A percentile compares a stretch with the other conserved stretches of the same genome.
phyloP scores from a whole-genome alignment of 2,329 filamentous ascomycete genomes.

The Hyphodiscus sp. region DNA sequence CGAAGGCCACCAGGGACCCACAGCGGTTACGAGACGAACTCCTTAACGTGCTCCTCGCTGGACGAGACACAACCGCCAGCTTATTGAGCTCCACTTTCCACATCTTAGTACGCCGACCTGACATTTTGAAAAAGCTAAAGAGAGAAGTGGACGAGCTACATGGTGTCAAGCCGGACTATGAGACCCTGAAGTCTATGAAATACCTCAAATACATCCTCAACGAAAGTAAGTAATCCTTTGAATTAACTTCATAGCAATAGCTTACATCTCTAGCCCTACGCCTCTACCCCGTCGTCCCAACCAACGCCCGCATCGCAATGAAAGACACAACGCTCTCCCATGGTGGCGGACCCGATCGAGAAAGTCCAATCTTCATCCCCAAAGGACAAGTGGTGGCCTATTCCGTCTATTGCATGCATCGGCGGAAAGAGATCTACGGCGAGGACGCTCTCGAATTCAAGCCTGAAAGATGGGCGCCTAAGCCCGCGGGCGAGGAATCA shows the following conservation, averaged over 20 bases:
- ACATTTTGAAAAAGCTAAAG: slow-evolving; percentile 38
- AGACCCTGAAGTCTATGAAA: slow-evolving; percentile 48
- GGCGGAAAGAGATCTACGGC: slow-evolving; percentile 34
- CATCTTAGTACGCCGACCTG: slow-evolving; percentile 37
- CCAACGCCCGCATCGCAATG: slow-evolving; percentile 43
- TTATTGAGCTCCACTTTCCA: slow-evolving; percentile 43
- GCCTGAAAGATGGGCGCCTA: slow-evolving; percentile 37
- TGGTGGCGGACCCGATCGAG: slow-evolving; percentile 29
- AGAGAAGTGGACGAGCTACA: slow-evolving; percentile 35
- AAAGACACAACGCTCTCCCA: slow-evolving; percentile 33
- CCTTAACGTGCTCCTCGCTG: slow-evolving; percentile 48
- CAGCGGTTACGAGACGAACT: slow-evolving; percentile 43
- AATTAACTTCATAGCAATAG: not conserved
- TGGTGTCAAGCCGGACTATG: slow-evolving; percentile 40
- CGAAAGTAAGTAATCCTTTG: slow-evolving; percentile 32
- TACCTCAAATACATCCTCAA: slow-evolving; percentile 54
- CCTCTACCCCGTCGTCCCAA: slow-evolving; percentile 45
- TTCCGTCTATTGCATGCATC: slow-evolving; percentile 31
- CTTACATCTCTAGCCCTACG: slow-evolving; percentile 36
- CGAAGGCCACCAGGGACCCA: slow-evolving; percentile 38
- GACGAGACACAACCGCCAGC: slow-evolving; percentile 50
- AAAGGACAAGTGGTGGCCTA: slow-evolving; percentile 17
- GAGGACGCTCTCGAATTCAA: slow-evolving; percentile 33
- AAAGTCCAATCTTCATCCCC: slow-evolving; percentile 23
- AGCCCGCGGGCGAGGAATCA: slow-evolving; percentile 19